phyloP scores from a whole-genome alignment of 2,329 filamentous ascomycete species.

The Aspergillus oerlinghausenensis region DNA sequence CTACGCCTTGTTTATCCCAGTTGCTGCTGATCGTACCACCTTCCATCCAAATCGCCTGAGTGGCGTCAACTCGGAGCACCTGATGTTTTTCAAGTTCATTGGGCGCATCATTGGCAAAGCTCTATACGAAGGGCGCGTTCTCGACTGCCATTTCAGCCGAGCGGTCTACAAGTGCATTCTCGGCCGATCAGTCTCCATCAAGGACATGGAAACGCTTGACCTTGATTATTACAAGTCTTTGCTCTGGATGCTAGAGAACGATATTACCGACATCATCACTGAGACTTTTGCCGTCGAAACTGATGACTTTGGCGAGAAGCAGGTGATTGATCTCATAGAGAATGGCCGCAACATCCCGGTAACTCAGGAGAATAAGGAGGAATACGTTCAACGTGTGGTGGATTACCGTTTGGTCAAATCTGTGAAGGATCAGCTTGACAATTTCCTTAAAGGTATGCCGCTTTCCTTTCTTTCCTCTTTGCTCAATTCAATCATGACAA shows the following conservation, averaged over 20 bases:
- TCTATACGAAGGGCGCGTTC: conserved; percentile 87
- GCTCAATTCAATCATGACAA: neutral
- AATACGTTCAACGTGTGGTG: conserved; percentile 90
- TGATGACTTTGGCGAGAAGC: conserved; percentile 86
- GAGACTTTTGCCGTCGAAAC: conserved; percentile 94
- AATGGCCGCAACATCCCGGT: conserved; percentile 89
- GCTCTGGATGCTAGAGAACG: conserved; percentile 97
- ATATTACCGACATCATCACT: conserved; percentile 95
- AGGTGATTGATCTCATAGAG: conserved; percentile 78
- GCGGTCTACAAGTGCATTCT: conserved; percentile 98
- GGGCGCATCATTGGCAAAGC: conserved; percentile 97
- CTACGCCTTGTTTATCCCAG: conserved; percentile 92
- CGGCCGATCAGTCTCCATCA: conserved; percentile 90
- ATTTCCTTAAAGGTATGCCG: conserved; percentile 73
- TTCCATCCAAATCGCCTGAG: conserved; percentile 98
- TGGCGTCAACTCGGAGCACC: conserved; percentile 88
- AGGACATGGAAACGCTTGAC: conserved; percentile 98
- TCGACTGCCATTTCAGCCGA: conserved; percentile 98
- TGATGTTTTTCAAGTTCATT: conserved; percentile 99
- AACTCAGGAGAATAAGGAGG: conserved; percentile 97
- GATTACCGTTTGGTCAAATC: conserved; percentile 90
- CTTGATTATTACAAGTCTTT: conserved; percentile 98
- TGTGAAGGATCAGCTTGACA: conserved; percentile 88
- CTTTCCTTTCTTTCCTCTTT: conserved; percentile 5
- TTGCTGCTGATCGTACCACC: conserved; percentile 93